Conservation (phyloP, 164 flowering plant genomes). For the Dillenia turbinata region DNA sequence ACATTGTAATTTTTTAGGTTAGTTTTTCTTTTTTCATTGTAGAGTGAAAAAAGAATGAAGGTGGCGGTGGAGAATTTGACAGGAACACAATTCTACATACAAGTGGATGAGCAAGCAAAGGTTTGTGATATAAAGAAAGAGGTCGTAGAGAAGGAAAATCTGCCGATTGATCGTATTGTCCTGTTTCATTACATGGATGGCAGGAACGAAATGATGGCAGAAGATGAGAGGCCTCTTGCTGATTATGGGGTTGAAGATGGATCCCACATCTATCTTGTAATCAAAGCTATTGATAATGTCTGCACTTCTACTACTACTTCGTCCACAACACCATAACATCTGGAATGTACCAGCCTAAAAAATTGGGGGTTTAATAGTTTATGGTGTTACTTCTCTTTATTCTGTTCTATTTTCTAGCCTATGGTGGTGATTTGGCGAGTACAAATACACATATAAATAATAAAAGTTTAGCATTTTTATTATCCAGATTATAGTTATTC, state of each 20-base stretch:
- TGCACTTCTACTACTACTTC: not conserved
- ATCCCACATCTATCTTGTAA: conserved; percentile 38
- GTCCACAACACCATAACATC: too few relatives aligned
- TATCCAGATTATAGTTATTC: too few relatives aligned
- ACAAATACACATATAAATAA: too few relatives aligned
- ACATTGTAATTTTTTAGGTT: too few relatives aligned
- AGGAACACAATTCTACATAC: conserved; percentile 33
- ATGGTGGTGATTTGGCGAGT: too few relatives aligned
- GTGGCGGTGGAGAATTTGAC: conserved; percentile 45
- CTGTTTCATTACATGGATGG: conserved; percentile 13
- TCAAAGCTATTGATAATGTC: conserved; percentile 22
- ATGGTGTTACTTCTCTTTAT: too few relatives aligned
- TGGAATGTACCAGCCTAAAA: too few relatives aligned
- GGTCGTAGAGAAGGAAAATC: conserved; percentile 36
- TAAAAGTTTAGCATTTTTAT: too few relatives aligned
- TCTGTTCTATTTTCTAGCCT: too few relatives aligned
- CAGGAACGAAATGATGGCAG: conserved; percentile 2
- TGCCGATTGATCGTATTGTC: conserved; percentile 35
- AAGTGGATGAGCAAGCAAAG: conserved; percentile 33
- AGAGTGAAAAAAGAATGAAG: conserved; percentile 18
- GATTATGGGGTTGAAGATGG: conserved; percentile 40
- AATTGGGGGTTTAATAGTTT: too few relatives aligned
- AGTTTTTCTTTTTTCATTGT: too few relatives aligned
- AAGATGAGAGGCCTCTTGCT: conserved; percentile 17
- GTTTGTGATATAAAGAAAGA: conserved; percentile 39